Percentiles rank a stretch among this genome's conserved stretches.
Conservation (phyloP, 495 filamentous ascomycete species). For the Physcia stellaris region DNA sequence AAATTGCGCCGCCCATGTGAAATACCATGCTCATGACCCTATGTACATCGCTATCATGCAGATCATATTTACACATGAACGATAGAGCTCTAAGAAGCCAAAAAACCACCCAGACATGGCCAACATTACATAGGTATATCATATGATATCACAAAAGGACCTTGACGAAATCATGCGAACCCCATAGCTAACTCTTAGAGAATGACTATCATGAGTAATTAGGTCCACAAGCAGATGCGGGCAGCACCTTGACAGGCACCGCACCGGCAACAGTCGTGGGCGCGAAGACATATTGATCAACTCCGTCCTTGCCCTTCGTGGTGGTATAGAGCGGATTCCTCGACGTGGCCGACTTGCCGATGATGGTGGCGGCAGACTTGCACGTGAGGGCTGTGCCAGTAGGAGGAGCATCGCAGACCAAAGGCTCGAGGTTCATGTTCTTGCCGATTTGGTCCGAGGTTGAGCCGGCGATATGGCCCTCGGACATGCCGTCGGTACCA, state of each 20-base stretch:
- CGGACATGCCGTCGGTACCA: neutral
- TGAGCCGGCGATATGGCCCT: neutral
- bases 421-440: neutral
- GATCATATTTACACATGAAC: too few species aligned
- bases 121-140: too few species aligned
- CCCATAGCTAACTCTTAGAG: too few species aligned
- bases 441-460: neutral
- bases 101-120: too few species aligned
- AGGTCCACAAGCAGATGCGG: constrained; percentile 1
- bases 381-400: neutral
- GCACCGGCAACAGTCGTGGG: neutral
- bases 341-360: neutral
- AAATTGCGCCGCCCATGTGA: too few species aligned
- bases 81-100: too few species aligned
- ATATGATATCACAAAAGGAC: too few species aligned
- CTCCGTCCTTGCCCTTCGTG: neutral
- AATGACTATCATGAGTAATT: constrained; percentile 2
- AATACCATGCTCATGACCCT: too few species aligned
- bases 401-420: neutral
- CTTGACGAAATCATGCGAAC: too few species aligned
- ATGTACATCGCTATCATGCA: too few species aligned
- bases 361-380: neutral
- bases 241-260: neutral
- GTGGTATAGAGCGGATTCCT: neutral
- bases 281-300: neutral